Evolutionary conservation across 257 asterid genomes (phyloP).

Genomic region (Ophiorrhiza pumila): DNA sequence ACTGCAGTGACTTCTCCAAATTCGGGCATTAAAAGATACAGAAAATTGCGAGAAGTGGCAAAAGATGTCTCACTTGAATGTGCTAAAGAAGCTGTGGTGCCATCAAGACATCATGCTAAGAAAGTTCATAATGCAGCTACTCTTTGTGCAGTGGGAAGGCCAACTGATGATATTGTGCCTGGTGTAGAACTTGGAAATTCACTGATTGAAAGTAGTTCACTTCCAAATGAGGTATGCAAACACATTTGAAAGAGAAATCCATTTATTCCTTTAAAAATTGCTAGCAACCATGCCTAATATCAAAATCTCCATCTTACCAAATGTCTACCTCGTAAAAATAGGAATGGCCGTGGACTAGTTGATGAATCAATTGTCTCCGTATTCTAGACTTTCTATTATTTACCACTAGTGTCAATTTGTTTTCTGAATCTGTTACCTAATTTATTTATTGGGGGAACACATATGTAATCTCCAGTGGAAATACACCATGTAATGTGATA

Average conservation of each 20-base stretch:
- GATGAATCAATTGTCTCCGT: background rate
- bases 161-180: background rate
- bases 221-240: constrained; percentile 10
- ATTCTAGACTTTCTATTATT: background rate
- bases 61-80: background rate
- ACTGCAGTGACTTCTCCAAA: constrained; percentile 14
- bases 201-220: background rate
- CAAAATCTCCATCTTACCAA: background rate
- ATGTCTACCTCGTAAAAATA: too few species aligned
- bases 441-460: background rate
- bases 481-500: too few species aligned
- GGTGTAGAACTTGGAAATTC: background rate
- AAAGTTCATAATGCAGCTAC: constrained; percentile 5
- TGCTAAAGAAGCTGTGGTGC: background rate
- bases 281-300: background rate
- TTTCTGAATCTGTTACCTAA: background rate
- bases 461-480: background rate
- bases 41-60: background rate
- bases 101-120: background rate
- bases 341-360: too few species aligned
- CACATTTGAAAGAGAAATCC: too few species aligned
- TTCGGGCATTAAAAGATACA: constrained; percentile 12
- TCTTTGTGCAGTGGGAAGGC: background rate
- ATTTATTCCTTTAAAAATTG: background rate
- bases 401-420: background rate